These are phyloP conservation scores for Ramularia endophylla DNA, from an alignment of 2,329 filamentous ascomycete genomes.

Conservation along the genomic window DNA sequence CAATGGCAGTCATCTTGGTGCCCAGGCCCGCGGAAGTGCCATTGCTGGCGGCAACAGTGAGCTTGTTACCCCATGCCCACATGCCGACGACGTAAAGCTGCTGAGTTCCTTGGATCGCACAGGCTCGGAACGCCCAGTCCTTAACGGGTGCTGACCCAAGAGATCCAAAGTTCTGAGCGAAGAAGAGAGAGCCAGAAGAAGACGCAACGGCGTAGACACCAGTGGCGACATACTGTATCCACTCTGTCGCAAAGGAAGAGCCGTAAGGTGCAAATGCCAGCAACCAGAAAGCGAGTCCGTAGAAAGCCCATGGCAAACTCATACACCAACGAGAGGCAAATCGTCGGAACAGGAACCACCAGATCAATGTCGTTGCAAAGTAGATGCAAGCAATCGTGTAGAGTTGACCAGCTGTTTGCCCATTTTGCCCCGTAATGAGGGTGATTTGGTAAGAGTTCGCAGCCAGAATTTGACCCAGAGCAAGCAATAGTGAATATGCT, in stretches of 20 bases:
- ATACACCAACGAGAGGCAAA: constrained; percentile 53
- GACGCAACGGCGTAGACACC: constrained; percentile 58
- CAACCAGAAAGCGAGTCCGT: constrained; percentile 57
- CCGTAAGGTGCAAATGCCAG: constrained; percentile 58
- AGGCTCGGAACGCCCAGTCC: constrained; percentile 62
- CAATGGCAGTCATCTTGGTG: constrained; percentile 42
- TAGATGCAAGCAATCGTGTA: constrained; percentile 58
- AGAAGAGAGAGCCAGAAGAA: constrained; percentile 58
- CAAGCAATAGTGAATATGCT: constrained; percentile 56
- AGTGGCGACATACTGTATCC: constrained; percentile 57
- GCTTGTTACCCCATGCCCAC: constrained; percentile 60
- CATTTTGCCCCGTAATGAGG: constrained; percentile 58
- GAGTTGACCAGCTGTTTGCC: constrained; percentile 52
- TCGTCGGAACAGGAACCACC: constrained; percentile 58
- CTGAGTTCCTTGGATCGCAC: constrained; percentile 60
- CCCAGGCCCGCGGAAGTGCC: constrained; percentile 32
- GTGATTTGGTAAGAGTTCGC: constrained; percentile 64
- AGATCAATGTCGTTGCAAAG: constrained; percentile 51
- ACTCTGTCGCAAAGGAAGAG: constrained; percentile 38
- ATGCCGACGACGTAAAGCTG: constrained; percentile 59
- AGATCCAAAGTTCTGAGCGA: constrained; percentile 57
- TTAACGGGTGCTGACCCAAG: constrained; percentile 52
- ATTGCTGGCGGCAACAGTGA: constrained; percentile 41
- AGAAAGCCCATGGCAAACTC: constrained; percentile 58
- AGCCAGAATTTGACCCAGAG: constrained; percentile 57